Percentiles rank a stretch among this genome's conserved stretches.
phyloP scores from a whole-genome alignment of 345 rosid species.

The Luvunga scandens region DNA sequence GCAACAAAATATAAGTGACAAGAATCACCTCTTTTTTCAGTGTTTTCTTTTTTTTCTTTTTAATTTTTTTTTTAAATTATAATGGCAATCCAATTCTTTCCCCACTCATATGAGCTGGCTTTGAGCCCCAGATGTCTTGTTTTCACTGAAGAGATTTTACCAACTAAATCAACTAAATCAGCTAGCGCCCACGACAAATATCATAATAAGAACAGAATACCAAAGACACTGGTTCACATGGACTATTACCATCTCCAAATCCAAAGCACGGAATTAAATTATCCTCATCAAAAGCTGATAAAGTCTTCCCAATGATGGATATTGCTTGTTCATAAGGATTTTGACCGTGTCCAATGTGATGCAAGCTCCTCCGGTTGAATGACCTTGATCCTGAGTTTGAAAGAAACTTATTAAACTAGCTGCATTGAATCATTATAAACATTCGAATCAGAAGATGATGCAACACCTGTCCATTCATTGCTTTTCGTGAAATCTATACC shows the following conservation, averaged over 20 bases:
- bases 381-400: conserved; percentile 60
- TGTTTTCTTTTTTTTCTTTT: too few relatives aligned
- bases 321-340: conserved; percentile 87
- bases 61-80: too few relatives aligned
- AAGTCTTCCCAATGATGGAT: conserved; percentile 71
- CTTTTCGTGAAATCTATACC: conserved; percentile 97
- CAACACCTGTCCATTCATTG: conserved; percentile 93
- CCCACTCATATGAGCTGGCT: too few relatives aligned
- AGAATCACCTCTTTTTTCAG: conserved; percentile 21
- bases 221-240: background rate
- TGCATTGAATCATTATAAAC: conserved; percentile 5
- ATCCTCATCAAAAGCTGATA: conserved; percentile 75
- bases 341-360: conserved; percentile 48
- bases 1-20: conserved; percentile 18
- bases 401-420: conserved; percentile 16
- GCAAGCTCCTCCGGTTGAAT: conserved; percentile 63
- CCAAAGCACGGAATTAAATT: conserved; percentile 83
- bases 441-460: background rate
- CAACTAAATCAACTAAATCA: too few relatives aligned
- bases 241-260: conserved; percentile 60
- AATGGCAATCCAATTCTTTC: too few relatives aligned
- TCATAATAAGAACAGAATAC: background rate
- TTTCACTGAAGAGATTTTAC: too few relatives aligned
- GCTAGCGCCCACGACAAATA: background rate
- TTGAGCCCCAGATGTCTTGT: too few relatives aligned